These are phyloP conservation scores for Dictyophora rubrovolvata DNA, from an alignment of 768 basidiomycete species.

Conservation along the genomic window DNA sequence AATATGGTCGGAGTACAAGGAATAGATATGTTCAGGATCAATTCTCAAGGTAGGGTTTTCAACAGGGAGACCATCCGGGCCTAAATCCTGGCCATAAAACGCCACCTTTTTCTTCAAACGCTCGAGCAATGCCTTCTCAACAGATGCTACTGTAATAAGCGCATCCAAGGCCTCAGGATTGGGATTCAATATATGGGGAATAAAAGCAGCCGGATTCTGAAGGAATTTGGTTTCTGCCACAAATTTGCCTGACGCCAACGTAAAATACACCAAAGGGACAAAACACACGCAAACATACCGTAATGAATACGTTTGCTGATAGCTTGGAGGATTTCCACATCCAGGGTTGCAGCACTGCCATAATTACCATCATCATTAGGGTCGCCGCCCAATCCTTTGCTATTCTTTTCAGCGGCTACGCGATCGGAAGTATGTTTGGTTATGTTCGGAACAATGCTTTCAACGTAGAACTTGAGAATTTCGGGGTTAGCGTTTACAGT, in stretches of 20 bases:
- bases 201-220: conserved; percentile 75
- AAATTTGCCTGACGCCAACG: conserved; percentile 69
- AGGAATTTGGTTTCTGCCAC: conserved; percentile 96
- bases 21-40: conserved; percentile 86
- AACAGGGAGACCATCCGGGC: conserved; percentile 49
- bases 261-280: background rate
- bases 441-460: conserved; percentile 82
- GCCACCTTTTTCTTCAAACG: conserved; percentile 79
- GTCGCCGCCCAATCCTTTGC: conserved; percentile 60
- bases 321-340: conserved; percentile 95
- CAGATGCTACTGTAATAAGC: conserved; percentile 95
- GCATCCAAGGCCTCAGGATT: conserved; percentile 70
- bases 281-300: conserved; percentile 41
- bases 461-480: conserved; percentile 84
- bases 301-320: conserved; percentile 98
- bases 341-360: conserved; percentile 88
- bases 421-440: conserved; percentile 58
- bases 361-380: conserved; percentile 95
- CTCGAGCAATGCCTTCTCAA: conserved; percentile 75
- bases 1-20: conserved; percentile 89
- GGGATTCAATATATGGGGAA: conserved; percentile 80
- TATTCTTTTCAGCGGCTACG: conserved; percentile 57
- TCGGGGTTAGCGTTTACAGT: conserved; percentile 77
- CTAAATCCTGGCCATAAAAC: conserved; percentile 74
- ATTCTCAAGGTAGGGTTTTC: conserved; percentile 50